Conservation (phyloP, 768 basidiomycete genomes). For the Piloderma croceum region DNA sequence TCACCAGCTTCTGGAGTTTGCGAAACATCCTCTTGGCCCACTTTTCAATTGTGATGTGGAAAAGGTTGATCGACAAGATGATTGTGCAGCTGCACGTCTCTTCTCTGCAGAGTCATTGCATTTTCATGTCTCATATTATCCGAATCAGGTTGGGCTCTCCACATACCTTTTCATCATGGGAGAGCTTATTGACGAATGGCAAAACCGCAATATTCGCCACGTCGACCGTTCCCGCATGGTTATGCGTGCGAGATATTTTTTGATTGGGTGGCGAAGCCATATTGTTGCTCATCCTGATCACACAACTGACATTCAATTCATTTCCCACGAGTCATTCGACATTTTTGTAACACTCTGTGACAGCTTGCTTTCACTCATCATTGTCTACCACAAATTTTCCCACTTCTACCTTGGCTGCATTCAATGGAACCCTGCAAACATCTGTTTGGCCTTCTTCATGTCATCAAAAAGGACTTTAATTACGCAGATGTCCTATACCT, state of each 20-base stretch:
- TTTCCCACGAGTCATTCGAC: conserved; percentile 18
- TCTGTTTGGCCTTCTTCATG: conserved; percentile 20
- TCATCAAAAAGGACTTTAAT: conserved; percentile 21
- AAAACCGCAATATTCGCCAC: conserved; percentile 21
- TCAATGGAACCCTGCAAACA: conserved; percentile 27
- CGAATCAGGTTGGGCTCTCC: conserved; percentile 5
- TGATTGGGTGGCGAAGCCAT: conserved; percentile 19
- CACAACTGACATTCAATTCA: conserved; percentile 12
- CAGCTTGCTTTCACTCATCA: conserved; percentile 16
- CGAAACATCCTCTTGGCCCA: conserved; percentile 7
- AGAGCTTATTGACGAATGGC: conserved; percentile 24
- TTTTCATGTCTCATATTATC: conserved; percentile 3
- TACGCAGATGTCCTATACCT: conserved; percentile 14
- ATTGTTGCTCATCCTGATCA: conserved; percentile 17
- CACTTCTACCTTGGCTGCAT: conserved; percentile 28
- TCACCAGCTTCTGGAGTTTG: conserved; percentile 1
- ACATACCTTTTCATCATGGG: conserved; percentile 24
- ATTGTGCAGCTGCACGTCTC: conserved; percentile 23
- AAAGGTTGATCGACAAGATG: conserved; percentile 26
- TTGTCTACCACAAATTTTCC: conserved; percentile 14
- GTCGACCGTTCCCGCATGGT: conserved; percentile 18
- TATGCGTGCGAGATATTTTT: conserved; percentile 18
- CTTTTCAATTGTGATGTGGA: conserved; percentile 22
- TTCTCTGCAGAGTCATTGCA: conserved; percentile 19
- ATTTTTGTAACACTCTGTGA: conserved; percentile 19